These are phyloP conservation scores for Aspergillaceae sp. DNA, from an alignment of 2,329 filamentous ascomycete species.

Conservation along the genomic window DNA sequence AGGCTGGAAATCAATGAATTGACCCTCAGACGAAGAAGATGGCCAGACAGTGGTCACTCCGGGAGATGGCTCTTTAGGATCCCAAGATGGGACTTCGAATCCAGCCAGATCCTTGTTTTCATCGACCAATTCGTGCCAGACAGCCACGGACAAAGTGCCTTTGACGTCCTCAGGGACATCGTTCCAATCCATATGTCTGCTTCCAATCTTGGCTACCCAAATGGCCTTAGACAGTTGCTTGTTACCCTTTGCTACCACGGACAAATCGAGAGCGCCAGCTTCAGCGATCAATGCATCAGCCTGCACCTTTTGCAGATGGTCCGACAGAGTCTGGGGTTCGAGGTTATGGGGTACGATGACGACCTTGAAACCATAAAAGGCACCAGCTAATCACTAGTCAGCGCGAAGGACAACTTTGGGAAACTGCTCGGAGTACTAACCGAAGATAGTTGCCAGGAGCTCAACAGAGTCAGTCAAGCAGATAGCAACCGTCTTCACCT, in stretches of 20 bases:
- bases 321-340: constrained; percentile 57
- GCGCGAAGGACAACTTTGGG: not conserved
- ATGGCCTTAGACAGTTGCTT: constrained; percentile 67
- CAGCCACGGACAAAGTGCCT: constrained; percentile 68
- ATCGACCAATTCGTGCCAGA: constrained; percentile 83
- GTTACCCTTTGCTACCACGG: constrained; percentile 60
- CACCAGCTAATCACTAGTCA: constrained; percentile 51
- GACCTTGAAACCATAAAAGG: constrained; percentile 81
- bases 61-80: constrained; percentile 43
- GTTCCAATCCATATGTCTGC: constrained; percentile 90
- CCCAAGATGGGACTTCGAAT: constrained; percentile 56
- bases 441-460: constrained; percentile 70
- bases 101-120: constrained; percentile 54
- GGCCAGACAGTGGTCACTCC: constrained; percentile 37
- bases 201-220: constrained; percentile 89
- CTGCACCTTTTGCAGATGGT: constrained; percentile 62
- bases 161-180: constrained; percentile 71
- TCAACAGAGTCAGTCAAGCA: constrained; percentile 93
- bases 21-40: constrained; percentile 41
- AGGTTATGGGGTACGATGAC: constrained; percentile 79
- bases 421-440: constrained; percentile 29
- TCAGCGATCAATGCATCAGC: constrained; percentile 77
- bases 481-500: constrained; percentile 66
- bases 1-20: constrained; percentile 76
- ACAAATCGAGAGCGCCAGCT: constrained; percentile 78